These are phyloP conservation scores for Geosmithia morbida DNA, from an alignment of 2,329 filamentous ascomycete species.

Conservation along the genomic window DNA sequence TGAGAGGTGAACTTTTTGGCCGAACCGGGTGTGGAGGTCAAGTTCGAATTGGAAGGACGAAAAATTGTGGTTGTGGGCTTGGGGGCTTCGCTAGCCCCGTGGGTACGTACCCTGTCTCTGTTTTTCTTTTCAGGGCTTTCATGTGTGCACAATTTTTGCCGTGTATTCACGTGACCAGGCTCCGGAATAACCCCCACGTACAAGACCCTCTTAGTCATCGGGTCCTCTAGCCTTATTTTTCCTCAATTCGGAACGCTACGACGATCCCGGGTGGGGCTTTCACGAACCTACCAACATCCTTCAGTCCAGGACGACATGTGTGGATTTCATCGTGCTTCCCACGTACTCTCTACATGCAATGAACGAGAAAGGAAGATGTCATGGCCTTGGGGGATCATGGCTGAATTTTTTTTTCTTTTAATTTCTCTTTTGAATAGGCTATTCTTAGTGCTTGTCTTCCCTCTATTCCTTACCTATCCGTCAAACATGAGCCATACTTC, in stretches of 20 bases:
- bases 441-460: too few species aligned
- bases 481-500: too few species aligned
- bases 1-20: slow-evolving; percentile 21
- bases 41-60: slow-evolving; percentile 15
- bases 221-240: neutral
- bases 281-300: too few species aligned
- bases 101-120: slow-evolving; percentile 13
- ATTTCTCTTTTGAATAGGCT: too few species aligned
- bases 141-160: neutral
- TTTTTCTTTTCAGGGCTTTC: slow-evolving; percentile 9
- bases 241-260: neutral
- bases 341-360: too few species aligned
- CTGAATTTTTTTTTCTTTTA: too few species aligned
- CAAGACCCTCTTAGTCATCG: neutral
- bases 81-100: slow-evolving; percentile 16
- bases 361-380: too few species aligned
- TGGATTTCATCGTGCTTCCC: too few species aligned
- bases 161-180: slow-evolving; percentile 6
- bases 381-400: too few species aligned
- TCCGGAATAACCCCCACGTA: neutral
- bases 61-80: slow-evolving; percentile 25
- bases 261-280: too few species aligned
- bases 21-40: slow-evolving; percentile 14
- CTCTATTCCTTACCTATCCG: too few species aligned
- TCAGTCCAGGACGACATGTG: too few species aligned